Evolutionary conservation across 2,329 filamentous ascomycete species (phyloP).

Genomic region (Albophoma yamanashiensis): DNA sequence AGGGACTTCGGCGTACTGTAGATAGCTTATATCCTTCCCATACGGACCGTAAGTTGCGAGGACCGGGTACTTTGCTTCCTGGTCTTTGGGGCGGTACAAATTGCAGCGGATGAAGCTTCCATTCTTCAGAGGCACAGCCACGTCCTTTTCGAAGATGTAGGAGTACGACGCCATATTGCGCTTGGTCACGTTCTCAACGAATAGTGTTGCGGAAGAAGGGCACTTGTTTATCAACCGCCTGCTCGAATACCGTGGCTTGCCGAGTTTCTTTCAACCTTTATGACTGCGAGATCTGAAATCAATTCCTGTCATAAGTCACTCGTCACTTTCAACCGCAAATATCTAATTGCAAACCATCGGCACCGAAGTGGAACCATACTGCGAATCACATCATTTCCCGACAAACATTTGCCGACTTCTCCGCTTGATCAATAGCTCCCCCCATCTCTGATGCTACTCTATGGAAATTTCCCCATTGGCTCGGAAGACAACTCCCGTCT

Average conservation of each 20-base stretch:
- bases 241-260: no score
- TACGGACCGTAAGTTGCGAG: constrained; percentile 65
- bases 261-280: no score
- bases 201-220: no score
- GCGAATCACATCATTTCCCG: neutral
- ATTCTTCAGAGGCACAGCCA: neutral
- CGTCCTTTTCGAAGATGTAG: neutral
- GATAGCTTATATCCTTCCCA: constrained; percentile 61
- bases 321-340: no score
- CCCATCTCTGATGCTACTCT: neutral
- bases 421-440: neutral
- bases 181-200: neutral
- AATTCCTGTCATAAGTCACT: no score
- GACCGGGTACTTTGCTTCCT: constrained; percentile 37
- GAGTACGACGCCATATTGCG: neutral
- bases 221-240: no score
- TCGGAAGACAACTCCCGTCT: no score
- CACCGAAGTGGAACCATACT: neutral
- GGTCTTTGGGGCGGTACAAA: constrained; percentile 23
- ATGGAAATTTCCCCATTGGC: no score
- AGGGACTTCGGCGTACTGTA: constrained; percentile 20
- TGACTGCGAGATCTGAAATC: no score
- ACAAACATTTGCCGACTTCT: neutral
- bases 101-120: constrained; percentile 23
- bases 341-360: no score